Conservation (phyloP, 495 filamentous ascomycete species). For the Penicillium cosmopolitanum region DNA sequence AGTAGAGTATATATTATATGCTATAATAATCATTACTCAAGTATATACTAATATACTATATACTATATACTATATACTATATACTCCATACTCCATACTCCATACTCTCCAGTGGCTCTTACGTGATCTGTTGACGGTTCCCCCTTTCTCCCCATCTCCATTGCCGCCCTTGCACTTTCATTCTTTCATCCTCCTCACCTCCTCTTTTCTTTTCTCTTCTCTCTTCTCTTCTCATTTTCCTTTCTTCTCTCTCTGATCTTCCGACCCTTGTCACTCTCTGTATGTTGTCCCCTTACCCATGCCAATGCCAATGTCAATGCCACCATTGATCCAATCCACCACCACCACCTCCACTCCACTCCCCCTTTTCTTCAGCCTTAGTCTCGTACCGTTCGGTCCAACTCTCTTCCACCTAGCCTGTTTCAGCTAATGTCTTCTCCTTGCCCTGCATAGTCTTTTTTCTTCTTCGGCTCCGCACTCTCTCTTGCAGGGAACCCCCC, state of each 20-base stretch:
- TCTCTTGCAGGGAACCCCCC: slow-evolving; percentile 23
- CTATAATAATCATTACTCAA: too few relatives aligned
- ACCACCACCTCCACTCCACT: slow-evolving; percentile 16
- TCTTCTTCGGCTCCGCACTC: slow-evolving; percentile 17
- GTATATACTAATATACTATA: neutral
- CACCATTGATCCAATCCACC: slow-evolving; percentile 1
- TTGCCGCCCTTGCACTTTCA: slow-evolving; percentile 10
- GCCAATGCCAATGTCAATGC: too few relatives aligned
- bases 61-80: neutral
- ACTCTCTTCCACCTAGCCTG: slow-evolving; percentile 27
- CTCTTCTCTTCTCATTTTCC: slow-evolving; percentile 26
- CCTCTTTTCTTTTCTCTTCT: neutral
- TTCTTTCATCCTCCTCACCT: slow-evolving; percentile 27
- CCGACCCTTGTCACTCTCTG: slow-evolving; percentile 6
- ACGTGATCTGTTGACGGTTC: neutral
- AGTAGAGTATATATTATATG: neutral
- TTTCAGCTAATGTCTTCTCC: slow-evolving; percentile 34
- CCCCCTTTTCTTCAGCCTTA: slow-evolving; percentile 39
- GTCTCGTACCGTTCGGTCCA: slow-evolving; percentile 22
- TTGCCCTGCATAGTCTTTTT: slow-evolving; percentile 23
- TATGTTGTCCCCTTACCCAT: neutral
- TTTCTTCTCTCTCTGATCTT: slow-evolving; percentile 4
- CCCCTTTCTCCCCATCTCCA: slow-evolving; percentile 1
- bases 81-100: neutral
- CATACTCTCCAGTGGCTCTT: neutral